Percentiles rank a stretch among this genome's conserved stretches.
phyloP scores from a whole-genome alignment of 2,329 filamentous ascomycete genomes.

The Nemania sp. region DNA sequence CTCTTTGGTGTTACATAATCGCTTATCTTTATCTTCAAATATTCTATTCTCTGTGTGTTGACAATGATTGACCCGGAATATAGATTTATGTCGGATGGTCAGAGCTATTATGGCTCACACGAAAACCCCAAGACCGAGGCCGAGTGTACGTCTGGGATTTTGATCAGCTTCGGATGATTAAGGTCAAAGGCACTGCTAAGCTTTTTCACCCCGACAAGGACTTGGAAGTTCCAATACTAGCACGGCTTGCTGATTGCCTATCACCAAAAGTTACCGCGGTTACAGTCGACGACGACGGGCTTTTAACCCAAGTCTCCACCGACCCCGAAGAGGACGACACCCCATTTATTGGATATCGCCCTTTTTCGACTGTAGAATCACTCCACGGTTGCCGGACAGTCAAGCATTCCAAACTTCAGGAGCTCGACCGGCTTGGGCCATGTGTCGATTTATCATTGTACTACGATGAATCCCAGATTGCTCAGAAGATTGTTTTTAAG shows the following conservation, averaged over 20 bases:
- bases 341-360: neutral
- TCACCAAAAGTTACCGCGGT: neutral
- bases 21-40: neutral
- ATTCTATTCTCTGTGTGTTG: neutral
- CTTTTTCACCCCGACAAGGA: neutral
- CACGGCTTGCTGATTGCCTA: neutral
- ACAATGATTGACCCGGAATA: neutral
- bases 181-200: constrained; percentile 1
- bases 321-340: constrained; percentile 8
- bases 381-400: neutral
- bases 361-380: neutral
- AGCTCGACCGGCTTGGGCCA: constrained; percentile 15
- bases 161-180: constrained; percentile 6
- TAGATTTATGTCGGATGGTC: neutral
- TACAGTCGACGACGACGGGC: neutral
- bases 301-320: constrained; percentile 6
- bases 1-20: neutral
- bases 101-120: neutral
- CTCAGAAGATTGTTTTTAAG: constrained; percentile 12
- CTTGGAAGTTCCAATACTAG: neutral
- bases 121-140: constrained; percentile 2
- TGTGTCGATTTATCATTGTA: constrained; percentile 10
- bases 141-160: constrained; percentile 10
- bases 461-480: constrained; percentile 2
- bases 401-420: neutral